Evolutionary conservation across 2,329 filamentous ascomycete species (phyloP), one percentile per base, ranked within the genome.

Genomic region (Phoma sp.): DNA sequence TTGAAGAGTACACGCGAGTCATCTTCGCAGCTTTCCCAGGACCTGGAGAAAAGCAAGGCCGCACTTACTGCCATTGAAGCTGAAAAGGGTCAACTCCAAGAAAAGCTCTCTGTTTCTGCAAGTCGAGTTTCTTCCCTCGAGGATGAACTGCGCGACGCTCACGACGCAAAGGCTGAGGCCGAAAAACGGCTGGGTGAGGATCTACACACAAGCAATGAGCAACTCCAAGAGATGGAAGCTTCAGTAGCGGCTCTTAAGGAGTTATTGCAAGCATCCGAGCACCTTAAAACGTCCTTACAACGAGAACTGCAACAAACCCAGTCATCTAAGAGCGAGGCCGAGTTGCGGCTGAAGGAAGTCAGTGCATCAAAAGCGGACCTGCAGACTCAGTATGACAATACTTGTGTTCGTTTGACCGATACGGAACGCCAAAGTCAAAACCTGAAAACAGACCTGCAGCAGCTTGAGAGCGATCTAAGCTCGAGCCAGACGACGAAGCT

Each of bases 11-110:
- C 66, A 2, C 65, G 61, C 21, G 53, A 64, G 26, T 54, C 60
- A 1, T 59, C 63, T 3, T 61, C 56, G 3, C 58, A 51, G 15
- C 46, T 74, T 2, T 59, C 62, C 14, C 51, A 61, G 28, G 59
- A 67, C 5, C 25, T 72, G 25, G 53, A 66, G 10, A 48, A 47
- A 21, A 66, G 53, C 28, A 60, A 64, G 5, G 52, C 47, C 14
- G 64, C 68, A 42, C 64, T 76, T n/a, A 47, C 46, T 9, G 50
- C 56, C 3, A 47, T 72, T 28, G 62, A 69, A 38, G 51, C 54
- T 33, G 64, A 65, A 2, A 62, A 61, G 36, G 36, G 25, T 5
- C 56, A 63, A 2, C 45, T 71, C 4, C 42, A 69, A 25, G 40
- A 60, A 7, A 62, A 66, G 32, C 52, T 73, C 3, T 53, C 61